phyloP scores from a whole-genome alignment of 208 protist genomes.

The Borovskyia barvae region DNA sequence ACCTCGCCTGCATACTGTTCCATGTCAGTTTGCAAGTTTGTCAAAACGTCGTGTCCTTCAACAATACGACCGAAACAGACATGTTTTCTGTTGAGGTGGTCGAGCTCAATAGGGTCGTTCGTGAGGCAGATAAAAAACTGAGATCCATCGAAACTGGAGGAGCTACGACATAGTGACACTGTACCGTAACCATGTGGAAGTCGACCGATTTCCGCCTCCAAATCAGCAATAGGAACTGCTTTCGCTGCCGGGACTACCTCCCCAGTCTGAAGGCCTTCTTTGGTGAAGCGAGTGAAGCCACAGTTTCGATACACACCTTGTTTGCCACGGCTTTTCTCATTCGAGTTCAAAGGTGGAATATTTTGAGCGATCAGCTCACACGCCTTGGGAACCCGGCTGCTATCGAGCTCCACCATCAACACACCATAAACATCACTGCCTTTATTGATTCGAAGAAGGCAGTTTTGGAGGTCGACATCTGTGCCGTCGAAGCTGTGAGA shows the following conservation, averaged over 20 bases:
- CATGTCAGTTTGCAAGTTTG: conserved; percentile 34
- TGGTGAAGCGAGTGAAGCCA: conserved; percentile 60
- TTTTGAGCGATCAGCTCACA: conserved; percentile 74
- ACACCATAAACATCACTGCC: conserved; percentile 18
- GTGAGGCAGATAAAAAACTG: conserved; percentile 87
- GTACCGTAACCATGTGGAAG: conserved; percentile 50
- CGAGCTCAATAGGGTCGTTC: conserved; percentile 48
- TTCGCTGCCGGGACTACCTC: conserved; percentile 42
- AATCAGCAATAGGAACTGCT: conserved; percentile 34
- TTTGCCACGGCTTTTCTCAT: conserved; percentile 55
- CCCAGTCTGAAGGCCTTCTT: conserved; percentile 69
- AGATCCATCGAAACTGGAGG: conserved; percentile 51
- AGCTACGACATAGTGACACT: conserved; percentile 66
- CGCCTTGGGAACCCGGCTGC: conserved; percentile 49
- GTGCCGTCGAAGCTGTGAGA: conserved; percentile 11
- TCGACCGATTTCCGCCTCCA: conserved; percentile 65
- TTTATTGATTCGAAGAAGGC: conserved; percentile 24
- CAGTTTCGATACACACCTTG: conserved; percentile 56
- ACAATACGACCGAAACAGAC: conserved; percentile 70
- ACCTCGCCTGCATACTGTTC: conserved; percentile 43
- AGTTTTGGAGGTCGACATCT: conserved; percentile 25
- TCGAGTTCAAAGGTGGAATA: conserved; percentile 24
- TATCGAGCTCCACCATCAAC: conserved; percentile 27
- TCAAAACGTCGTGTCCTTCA: conserved; percentile 47
- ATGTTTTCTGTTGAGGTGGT: conserved; percentile 71